Conservation (phyloP, 73 alveolate genomes). For the Stentor coeruleus region DNA sequence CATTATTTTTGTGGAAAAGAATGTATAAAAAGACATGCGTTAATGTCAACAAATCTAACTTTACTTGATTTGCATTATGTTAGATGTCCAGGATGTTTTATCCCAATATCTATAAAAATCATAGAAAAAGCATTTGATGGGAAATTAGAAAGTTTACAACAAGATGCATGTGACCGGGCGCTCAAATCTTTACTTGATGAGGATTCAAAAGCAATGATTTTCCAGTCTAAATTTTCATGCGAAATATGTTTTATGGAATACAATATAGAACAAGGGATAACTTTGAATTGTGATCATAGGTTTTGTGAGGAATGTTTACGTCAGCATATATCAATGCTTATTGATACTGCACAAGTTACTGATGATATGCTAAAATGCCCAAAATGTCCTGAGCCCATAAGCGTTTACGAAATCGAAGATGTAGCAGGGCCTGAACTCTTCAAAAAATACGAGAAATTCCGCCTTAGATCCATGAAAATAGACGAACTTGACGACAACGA, state of each 20-base stretch:
- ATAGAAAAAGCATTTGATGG: slow-evolving; percentile 8
- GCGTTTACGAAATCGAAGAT: slow-evolving; percentile 12
- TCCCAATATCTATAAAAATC: neutral
- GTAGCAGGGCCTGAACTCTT: slow-evolving; percentile 15
- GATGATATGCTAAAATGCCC: slow-evolving; percentile 28
- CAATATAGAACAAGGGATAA: slow-evolving; percentile 17
- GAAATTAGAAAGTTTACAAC: neutral
- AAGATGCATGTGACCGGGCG: slow-evolving; percentile 24
- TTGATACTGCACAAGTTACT: slow-evolving; percentile 26
- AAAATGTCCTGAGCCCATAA: slow-evolving; percentile 23
- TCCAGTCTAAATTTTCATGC: slow-evolving; percentile 7
- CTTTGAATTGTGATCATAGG: slow-evolving; percentile 48
- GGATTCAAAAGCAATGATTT: neutral
- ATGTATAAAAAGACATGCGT: neutral
- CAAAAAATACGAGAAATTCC: slow-evolving; percentile 16
- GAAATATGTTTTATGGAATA: neutral
- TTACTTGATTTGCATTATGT: slow-evolving; percentile 15
- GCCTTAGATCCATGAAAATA: neutral
- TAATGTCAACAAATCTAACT: slow-evolving; percentile 11
- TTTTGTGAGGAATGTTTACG: slow-evolving; percentile 47
- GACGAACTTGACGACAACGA: neutral
- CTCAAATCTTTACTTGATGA: neutral
- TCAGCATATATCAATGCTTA: slow-evolving; percentile 28
- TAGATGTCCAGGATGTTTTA: neutral
- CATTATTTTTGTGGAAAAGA: neutral